phyloP scores from a whole-genome alignment of 345 rosid genomes.

The Excoecaria cochinchinensis region DNA sequence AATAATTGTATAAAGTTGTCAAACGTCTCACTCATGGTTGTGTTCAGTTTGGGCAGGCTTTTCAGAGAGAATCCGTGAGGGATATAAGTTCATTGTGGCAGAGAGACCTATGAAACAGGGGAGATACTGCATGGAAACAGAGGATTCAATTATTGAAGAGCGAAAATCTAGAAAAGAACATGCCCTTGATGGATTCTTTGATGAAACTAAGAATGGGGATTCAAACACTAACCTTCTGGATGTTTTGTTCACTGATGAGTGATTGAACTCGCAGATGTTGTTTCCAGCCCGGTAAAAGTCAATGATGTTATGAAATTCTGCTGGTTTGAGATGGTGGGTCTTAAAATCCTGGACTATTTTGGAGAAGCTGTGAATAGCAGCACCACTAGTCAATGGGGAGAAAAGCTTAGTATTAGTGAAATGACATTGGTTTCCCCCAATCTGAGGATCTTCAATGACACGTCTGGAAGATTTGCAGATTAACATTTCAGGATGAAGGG shows the following conservation, averaged over 20 bases:
- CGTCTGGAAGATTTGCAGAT: not conserved
- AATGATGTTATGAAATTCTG: constrained; percentile 11
- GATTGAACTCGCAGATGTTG: constrained; percentile 12
- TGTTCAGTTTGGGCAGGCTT: constrained; percentile 94
- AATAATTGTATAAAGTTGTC: not conserved
- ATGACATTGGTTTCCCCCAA: not conserved
- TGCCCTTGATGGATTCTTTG: constrained; percentile 60
- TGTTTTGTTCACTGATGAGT: constrained; percentile 51
- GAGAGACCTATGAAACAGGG: constrained; percentile 61
- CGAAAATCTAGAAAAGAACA: constrained; percentile 59
- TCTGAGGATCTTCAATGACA: not conserved
- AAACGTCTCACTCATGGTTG: not conserved
- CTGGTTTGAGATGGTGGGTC: not conserved
- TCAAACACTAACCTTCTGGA: constrained; percentile 57
- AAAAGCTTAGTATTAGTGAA: not conserved
- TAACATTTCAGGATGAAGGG: not conserved
- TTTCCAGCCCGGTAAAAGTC: not conserved
- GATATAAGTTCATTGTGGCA: constrained; percentile 82
- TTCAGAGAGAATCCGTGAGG: constrained; percentile 75
- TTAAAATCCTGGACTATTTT: not conserved
- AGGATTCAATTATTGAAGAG: constrained; percentile 63
- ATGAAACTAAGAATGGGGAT: constrained; percentile 42
- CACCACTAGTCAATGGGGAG: not conserved
- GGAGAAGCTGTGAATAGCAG: constrained; percentile 15
- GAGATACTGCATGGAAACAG: constrained; percentile 60